Conservation (phyloP, 371 early-diverging fungal genomes). For the Vairimorpha apis region DNA sequence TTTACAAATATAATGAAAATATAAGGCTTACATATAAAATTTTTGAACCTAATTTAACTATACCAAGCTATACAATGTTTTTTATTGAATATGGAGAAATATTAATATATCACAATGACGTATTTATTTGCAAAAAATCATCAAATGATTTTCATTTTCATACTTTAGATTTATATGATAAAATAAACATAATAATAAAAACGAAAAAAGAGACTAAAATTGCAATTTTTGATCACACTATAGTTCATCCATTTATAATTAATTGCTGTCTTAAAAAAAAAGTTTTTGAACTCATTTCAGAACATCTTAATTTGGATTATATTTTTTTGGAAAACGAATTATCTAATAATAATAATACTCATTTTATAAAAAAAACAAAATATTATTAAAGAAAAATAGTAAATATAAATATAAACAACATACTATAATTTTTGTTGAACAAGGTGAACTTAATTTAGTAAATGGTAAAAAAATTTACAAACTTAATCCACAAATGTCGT, state of each 20-base stretch:
- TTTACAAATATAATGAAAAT: not conserved
- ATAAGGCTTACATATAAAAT: not conserved
- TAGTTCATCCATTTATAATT: not conserved
- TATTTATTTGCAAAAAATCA: conserved; percentile 22
- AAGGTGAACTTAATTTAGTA: not conserved
- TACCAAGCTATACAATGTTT: not conserved
- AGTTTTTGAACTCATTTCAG: conserved; percentile 1
- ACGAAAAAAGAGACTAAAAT: not conserved
- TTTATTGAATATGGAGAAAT: conserved; percentile 14
- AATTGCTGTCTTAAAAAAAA: conserved; percentile 15
- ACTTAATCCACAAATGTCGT: not conserved
- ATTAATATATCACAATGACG: conserved; percentile 1
- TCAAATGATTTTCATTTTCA: conserved; percentile 12
- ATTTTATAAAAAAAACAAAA: not conserved
- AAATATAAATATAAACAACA: not conserved
- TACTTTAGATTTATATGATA: conserved; percentile 3
- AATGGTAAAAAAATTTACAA: not conserved
- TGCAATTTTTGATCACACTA: not conserved
- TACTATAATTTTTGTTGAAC: not conserved
- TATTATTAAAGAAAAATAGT: not conserved
- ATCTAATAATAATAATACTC: not conserved
- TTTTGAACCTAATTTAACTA: not conserved
- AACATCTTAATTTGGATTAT: conserved; percentile 3
- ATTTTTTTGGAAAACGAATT: conserved; percentile 13
- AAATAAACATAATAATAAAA: not conserved